These are phyloP conservation scores for Hyparrhenia diplandra DNA, from an alignment of 176 grass and related monocot species.

Conservation along the genomic window DNA sequence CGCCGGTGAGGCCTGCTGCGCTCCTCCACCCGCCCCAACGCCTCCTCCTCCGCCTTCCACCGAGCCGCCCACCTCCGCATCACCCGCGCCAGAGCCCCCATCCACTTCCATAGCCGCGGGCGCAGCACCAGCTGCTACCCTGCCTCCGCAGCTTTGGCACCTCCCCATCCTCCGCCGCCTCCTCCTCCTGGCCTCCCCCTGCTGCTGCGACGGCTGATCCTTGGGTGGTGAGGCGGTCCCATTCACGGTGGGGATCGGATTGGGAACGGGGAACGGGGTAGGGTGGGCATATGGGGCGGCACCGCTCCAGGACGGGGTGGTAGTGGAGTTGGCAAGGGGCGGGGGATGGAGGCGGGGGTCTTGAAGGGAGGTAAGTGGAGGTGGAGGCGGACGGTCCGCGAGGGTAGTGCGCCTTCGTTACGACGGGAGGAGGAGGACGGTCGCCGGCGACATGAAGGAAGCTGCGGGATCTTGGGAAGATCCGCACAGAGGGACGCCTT, in stretches of 20 bases:
- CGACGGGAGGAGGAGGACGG: too few relatives aligned
- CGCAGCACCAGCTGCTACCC: neutral
- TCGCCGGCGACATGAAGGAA: too few relatives aligned
- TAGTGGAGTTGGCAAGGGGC: too few relatives aligned
- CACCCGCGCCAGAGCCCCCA: constrained; percentile 37
- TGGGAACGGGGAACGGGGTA: constrained; percentile 19
- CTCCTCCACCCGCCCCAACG: constrained; percentile 24
- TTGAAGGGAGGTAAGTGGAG: too few relatives aligned
- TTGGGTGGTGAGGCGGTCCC: constrained; percentile 21
- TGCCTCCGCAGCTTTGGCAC: constrained; percentile 34
- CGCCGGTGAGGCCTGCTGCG: constrained; percentile 44
- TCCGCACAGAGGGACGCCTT: too few relatives aligned
- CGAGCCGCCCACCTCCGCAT: constrained; percentile 36
- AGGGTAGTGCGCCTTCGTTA: too few relatives aligned
- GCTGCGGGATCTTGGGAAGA: too few relatives aligned
- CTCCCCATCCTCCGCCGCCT: constrained; percentile 13
- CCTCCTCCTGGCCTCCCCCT: constrained; percentile 33
- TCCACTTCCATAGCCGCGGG: constrained; percentile 56
- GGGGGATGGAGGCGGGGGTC: too few relatives aligned
- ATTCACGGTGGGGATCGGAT: constrained; percentile 20
- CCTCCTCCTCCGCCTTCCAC: constrained; percentile 8
- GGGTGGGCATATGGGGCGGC: too few relatives aligned
- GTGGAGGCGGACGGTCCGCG: too few relatives aligned
- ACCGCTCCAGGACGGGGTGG: too few relatives aligned
- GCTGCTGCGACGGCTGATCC: constrained; percentile 27